Evolutionary conservation across 805 yeast genomes (phyloP), one percentile per base, ranked within the genome.

Genomic region (Starmerella roubikii): DNA sequence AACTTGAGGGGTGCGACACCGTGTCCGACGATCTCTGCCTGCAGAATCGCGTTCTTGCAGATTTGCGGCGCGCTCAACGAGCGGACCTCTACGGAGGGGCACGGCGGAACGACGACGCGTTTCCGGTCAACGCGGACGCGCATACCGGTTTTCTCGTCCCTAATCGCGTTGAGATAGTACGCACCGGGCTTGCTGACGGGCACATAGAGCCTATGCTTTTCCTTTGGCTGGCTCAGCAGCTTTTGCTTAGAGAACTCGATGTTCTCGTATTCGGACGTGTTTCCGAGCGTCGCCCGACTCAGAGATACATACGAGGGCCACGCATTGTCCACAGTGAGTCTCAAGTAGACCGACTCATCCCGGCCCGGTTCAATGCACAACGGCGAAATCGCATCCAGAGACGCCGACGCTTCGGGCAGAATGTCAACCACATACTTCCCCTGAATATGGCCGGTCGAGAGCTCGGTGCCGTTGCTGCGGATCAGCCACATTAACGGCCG

Each of bases 371-470:
- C 47, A 10, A 64, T 48, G 60, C 98, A 91, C 44, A 69, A 70
- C 4, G 72, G 65, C 22, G 71, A 74, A 35, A 67, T 71, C 13
- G 45, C 42, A 47, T 86, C 84, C 50, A 91, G 61, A 51, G 68
- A 65, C 4, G 93, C 94, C 0, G 93, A 78, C 32, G 93, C 79
- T 58, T 88, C 96, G 0, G 98, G 97, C 26, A 91, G 63, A 45
- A 81, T 80, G 53, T 86, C 80, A 45, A 91, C 78, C 1, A 86
- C 80, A 53, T 82, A 81, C 31, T 74, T 75, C 32, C 98, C 98
- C 52, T 73, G 35, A 16, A 46, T 44, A 8, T 39, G 32, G 12
- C 35, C 45, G 8, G 16, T 16, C 3, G 18, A 23, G 11, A 9
- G 12, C n/a, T n/a, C 13, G 6, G 26, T 7, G 5, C 6, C 15